phyloP scores from a whole-genome alignment of 441 rosid genomes.

The Manihot esculenta region DNA sequence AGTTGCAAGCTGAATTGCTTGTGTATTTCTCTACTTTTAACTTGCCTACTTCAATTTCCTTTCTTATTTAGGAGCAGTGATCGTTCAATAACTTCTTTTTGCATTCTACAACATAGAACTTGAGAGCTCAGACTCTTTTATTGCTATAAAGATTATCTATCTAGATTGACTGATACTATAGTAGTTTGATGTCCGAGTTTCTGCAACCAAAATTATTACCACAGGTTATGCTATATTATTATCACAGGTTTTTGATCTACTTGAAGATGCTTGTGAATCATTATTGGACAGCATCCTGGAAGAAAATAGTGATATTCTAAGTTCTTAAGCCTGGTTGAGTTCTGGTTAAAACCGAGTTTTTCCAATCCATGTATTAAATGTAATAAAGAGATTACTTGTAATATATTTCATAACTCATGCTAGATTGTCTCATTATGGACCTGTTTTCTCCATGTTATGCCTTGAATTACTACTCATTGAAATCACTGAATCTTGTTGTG shows the following conservation, averaged over 20 bases:
- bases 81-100: background rate
- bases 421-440: background rate
- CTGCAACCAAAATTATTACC: too few species aligned
- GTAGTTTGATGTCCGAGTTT: background rate
- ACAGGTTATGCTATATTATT: background rate
- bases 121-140: background rate
- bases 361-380: background rate
- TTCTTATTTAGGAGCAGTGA: background rate
- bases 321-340: conserved; percentile 17
- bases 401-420: background rate
- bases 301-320: conserved; percentile 27
- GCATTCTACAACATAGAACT: background rate
- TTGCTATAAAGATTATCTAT: background rate
- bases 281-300: conserved; percentile 67
- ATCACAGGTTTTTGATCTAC: conserved; percentile 74
- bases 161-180: background rate
- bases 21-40: background rate
- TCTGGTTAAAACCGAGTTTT: conserved; percentile 1
- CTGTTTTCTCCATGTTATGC: background rate
- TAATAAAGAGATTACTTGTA: background rate
- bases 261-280: conserved; percentile 95
- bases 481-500: background rate
- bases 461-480: background rate
- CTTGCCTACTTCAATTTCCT: background rate
- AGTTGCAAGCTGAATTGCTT: too few species aligned